These are phyloP conservation scores for Angomonas desouzai DNA, from an alignment of 208 protist species.

Conservation along the genomic window DNA sequence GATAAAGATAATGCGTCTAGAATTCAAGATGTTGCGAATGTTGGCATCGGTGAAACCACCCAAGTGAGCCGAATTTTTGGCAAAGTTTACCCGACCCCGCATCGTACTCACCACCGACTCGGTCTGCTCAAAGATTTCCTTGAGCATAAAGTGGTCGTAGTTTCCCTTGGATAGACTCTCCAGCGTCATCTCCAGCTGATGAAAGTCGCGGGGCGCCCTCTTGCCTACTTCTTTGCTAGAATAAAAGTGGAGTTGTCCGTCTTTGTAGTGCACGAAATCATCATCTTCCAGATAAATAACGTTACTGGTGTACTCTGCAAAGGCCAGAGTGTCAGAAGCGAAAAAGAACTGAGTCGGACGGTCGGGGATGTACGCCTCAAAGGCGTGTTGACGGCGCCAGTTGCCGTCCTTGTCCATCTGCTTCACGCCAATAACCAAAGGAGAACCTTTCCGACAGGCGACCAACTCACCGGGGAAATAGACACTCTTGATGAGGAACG, in stretches of 20 bases:
- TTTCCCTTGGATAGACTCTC: conserved; percentile 87
- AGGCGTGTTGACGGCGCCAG: conserved; percentile 18
- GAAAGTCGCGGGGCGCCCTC: background rate
- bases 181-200: conserved; percentile 72
- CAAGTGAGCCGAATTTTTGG: conserved; percentile 57
- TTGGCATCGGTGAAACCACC: conserved; percentile 77
- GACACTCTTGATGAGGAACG: conserved; percentile 79
- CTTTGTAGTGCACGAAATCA: conserved; percentile 86
- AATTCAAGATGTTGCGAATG: conserved; percentile 32
- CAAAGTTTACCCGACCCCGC: conserved; percentile 88
- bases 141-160: conserved; percentile 96
- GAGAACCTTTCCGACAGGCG: conserved; percentile 84
- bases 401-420: conserved; percentile 19
- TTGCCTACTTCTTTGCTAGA: conserved; percentile 44
- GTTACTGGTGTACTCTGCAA: conserved; percentile 89
- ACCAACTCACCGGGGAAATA: conserved; percentile 91
- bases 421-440: conserved; percentile 89
- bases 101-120: conserved; percentile 91
- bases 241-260: conserved; percentile 55
- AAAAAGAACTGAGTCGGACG: conserved; percentile 84
- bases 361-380: conserved; percentile 11
- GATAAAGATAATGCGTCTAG: conserved; percentile 89
- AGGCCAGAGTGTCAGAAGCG: conserved; percentile 93
- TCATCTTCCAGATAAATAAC: conserved; percentile 95
- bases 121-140: conserved; percentile 97